Percentiles rank a stretch among this genome's conserved stretches.
Evolutionary conservation across 2,329 filamentous ascomycete genomes (phyloP).

Genomic region (Colletotrichum sublineola): DNA sequence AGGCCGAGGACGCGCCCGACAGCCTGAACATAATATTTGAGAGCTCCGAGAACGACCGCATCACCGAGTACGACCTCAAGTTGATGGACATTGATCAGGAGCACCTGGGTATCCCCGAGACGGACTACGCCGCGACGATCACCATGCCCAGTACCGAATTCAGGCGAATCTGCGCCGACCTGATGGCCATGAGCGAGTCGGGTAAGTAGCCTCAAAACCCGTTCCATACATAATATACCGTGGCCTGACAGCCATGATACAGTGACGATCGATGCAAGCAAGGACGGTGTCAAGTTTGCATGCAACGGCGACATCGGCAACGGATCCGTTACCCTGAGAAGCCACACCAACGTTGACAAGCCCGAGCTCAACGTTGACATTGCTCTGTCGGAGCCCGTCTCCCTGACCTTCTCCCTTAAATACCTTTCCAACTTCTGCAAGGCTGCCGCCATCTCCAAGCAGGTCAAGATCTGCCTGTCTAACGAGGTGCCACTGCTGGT

Average conservation of each 20-base stretch:
- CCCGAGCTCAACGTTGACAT: slow-evolving; percentile 88
- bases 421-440: slow-evolving; percentile 99
- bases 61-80: slow-evolving; percentile 99
- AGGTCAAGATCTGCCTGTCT: slow-evolving; percentile 93
- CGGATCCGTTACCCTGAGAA: slow-evolving; percentile 91
- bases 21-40: slow-evolving; percentile 97
- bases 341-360: slow-evolving; percentile 91
- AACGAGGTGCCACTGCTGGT: slow-evolving; percentile 97
- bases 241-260: slow-evolving; percentile 41
- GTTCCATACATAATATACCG: background rate
- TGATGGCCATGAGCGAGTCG: slow-evolving; percentile 93
- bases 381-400: slow-evolving; percentile 90
- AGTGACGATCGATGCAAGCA: slow-evolving; percentile 96
- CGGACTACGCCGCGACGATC: slow-evolving; percentile 95
- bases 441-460: slow-evolving; percentile 83
- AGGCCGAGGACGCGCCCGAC: slow-evolving; percentile 97
- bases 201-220: slow-evolving; percentile 70
- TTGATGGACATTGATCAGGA: slow-evolving; percentile 99
- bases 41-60: slow-evolving; percentile 86
- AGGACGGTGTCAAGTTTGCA: slow-evolving; percentile 96
- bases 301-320: slow-evolving; percentile 96
- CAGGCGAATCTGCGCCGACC: slow-evolving; percentile 92
- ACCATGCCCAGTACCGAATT: slow-evolving; percentile 91
- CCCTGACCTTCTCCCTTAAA: slow-evolving; percentile 97
- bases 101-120: slow-evolving; percentile 97